phyloP scores from a whole-genome alignment of 2,329 filamentous ascomycete species.

The Alternaria sp. region DNA sequence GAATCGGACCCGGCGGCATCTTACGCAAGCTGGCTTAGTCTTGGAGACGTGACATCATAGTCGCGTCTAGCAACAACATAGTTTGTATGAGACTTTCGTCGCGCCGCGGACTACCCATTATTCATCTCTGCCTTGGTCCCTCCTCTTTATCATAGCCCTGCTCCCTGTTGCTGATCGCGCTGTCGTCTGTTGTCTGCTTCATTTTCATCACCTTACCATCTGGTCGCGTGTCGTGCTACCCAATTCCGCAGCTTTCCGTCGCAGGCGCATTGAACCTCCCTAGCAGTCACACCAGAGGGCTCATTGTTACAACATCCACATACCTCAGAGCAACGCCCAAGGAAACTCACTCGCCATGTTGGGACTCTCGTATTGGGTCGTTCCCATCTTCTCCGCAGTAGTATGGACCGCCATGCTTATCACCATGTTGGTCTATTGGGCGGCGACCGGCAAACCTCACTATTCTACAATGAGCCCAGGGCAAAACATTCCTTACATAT shows the following conservation, averaged over 20 bases:
- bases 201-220: slow-evolving; percentile 1
- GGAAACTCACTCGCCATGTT: slow-evolving; percentile 34
- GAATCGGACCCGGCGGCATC: slow-evolving; percentile 14
- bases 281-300: background rate
- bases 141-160: slow-evolving; percentile 9
- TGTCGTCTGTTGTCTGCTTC: slow-evolving; percentile 3
- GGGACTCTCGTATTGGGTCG: slow-evolving; percentile 63
- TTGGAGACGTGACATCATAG: slow-evolving; percentile 23
- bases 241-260: slow-evolving; percentile 12
- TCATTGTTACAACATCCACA: background rate
- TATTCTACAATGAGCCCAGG: slow-evolving; percentile 67
- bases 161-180: slow-evolving; percentile 5
- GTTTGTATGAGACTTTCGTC: slow-evolving; percentile 15
- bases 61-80: slow-evolving; percentile 14
- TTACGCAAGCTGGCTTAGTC: slow-evolving; percentile 15
- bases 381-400: slow-evolving; percentile 72
- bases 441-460: slow-evolving; percentile 62
- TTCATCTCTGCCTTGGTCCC: slow-evolving; percentile 10
- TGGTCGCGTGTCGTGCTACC: slow-evolving; percentile 11
- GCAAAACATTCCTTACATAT: slow-evolving; percentile 76
- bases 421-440: slow-evolving; percentile 75
- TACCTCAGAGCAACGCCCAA: background rate
- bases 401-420: slow-evolving; percentile 67
- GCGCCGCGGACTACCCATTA: background rate
- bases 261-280: slow-evolving; percentile 1